These are phyloP conservation scores for Penicillium turbatum DNA, from an alignment of 495 filamentous ascomycete genomes.

Conservation along the genomic window DNA sequence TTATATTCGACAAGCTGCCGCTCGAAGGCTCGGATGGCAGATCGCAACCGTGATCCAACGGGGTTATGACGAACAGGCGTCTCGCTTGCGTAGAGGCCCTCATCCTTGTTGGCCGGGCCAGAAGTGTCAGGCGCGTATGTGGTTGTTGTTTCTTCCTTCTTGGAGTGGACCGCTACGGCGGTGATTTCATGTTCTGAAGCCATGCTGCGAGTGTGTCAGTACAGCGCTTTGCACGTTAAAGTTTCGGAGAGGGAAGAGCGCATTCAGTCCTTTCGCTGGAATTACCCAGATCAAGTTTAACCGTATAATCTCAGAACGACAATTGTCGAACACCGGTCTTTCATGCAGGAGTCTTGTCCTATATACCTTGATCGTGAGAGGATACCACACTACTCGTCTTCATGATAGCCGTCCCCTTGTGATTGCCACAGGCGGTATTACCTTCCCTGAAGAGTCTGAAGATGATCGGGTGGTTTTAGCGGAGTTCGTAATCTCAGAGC, in stretches of 20 bases:
- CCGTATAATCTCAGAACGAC: constrained; percentile 57
- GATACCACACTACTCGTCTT: constrained; percentile 44
- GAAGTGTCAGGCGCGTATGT: constrained; percentile 6
- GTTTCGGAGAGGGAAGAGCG: constrained; percentile 24
- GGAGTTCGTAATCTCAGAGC: neutral
- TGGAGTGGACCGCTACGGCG: constrained; percentile 27
- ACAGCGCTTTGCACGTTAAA: constrained; percentile 4
- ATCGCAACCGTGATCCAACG: constrained; percentile 28
- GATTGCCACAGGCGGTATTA: constrained; percentile 20
- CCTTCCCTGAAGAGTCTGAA: constrained; percentile 2
- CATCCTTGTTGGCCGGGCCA: constrained; percentile 18
- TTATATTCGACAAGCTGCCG: constrained; percentile 47
- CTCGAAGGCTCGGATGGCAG: constrained; percentile 36
- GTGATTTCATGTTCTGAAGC: constrained; percentile 29
- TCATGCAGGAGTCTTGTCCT: constrained; percentile 41
- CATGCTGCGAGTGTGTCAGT: constrained; percentile 37
- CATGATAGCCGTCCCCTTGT: constrained; percentile 33
- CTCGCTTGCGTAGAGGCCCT: constrained; percentile 12
- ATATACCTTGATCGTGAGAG: constrained; percentile 49
- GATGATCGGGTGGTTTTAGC: neutral
- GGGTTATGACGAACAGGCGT: constrained; percentile 16
- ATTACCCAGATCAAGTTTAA: constrained; percentile 62
- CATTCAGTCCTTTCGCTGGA: constrained; percentile 59
- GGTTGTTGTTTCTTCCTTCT: constrained; percentile 15
- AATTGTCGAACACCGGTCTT: constrained; percentile 47